Base-by-base conservation (phyloP, 805 yeast genomes). In the Teunomyces tritomae region DNA sequence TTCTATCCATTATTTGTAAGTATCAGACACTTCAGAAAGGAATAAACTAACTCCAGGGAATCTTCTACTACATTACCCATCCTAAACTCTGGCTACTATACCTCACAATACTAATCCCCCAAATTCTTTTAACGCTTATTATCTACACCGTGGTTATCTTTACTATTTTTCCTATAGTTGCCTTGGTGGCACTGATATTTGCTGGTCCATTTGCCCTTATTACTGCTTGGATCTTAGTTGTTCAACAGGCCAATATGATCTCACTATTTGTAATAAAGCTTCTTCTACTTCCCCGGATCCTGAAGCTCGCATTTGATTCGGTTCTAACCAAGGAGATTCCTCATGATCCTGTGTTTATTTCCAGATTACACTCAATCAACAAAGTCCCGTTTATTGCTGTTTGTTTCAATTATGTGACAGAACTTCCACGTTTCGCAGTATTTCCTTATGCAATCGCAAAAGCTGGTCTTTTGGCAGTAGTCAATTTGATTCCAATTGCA, bases 161-260 rank as follows among this genome's bases (percentile, higher is more conserved):
- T 8, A 53, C 69, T 11, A 54, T 76, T n/a, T 77, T 70, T 51
- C 84, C 84, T 0, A 53, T 73, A 1, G 70, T 74, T 43, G 75
- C 79, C 1, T 58, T 71, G 7, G 41, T 77, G 5, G 70, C 74
- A 7, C 54, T 72, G 27, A 45, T 77, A 20, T 58, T 78, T 43
- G 63, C 74, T 24, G 84, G 84, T 2, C 85, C 85, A 0, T 57
- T 75, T 9, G 84, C 83, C 0, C 29, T 78, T 2, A 39, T 78
- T 10, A 65, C 75, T 13, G 76, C 82, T 0, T 69, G 76, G 70
- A 53, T 73, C 10, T 62, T 77, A 2, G 64, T 77, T 27, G 52
- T 77, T 16, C 80, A 74, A 51, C 71, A 73, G 47, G 59, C 78
- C 8, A 65, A 73, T 6, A 63, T 68, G 20, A 58, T 78, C 2